Conservation (phyloP, 108 stramenopile genomes). For the Parietichytrium sp. region DNA sequence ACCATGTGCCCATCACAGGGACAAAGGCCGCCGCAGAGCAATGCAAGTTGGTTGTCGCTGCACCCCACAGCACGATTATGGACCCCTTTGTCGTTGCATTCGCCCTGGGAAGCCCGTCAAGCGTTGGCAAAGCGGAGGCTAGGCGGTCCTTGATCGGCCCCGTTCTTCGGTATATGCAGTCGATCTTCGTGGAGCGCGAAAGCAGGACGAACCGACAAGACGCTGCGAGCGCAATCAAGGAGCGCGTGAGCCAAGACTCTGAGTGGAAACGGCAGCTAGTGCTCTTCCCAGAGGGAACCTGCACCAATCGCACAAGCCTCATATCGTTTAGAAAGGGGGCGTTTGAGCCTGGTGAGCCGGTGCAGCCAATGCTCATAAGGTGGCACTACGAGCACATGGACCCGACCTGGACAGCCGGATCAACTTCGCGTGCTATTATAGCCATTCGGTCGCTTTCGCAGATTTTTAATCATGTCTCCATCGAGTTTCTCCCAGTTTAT, state of each 20-base stretch:
- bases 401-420: conserved; percentile 28
- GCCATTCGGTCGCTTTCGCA: neutral
- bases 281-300: conserved; percentile 49
- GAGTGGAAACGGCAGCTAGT: neutral
- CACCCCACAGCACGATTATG: conserved; percentile 24
- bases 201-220: neutral
- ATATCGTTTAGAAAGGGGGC: conserved; percentile 43
- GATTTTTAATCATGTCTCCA: neutral
- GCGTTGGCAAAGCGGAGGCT: neutral
- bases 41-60: conserved; percentile 20
- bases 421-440: neutral
- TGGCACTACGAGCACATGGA: conserved; percentile 41
- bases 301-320: conserved; percentile 41
- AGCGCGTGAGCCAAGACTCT: neutral
- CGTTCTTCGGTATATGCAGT: neutral
- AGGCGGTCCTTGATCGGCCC: conserved; percentile 3
- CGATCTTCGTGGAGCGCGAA: conserved; percentile 15
- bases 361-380: conserved; percentile 47
- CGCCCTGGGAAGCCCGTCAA: neutral
- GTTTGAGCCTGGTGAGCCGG: conserved; percentile 36
- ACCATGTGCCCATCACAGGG: neutral
- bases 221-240: neutral
- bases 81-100: conserved; percentile 12
- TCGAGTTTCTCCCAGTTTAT: conserved; percentile 21
- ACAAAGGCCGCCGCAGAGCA: neutral